Percentiles rank a stretch among this genome's conserved stretches.
These are phyloP conservation scores for Stagonosporopsis vannaccii DNA, from an alignment of 2,329 filamentous ascomycete genomes.

Conservation along the genomic window DNA sequence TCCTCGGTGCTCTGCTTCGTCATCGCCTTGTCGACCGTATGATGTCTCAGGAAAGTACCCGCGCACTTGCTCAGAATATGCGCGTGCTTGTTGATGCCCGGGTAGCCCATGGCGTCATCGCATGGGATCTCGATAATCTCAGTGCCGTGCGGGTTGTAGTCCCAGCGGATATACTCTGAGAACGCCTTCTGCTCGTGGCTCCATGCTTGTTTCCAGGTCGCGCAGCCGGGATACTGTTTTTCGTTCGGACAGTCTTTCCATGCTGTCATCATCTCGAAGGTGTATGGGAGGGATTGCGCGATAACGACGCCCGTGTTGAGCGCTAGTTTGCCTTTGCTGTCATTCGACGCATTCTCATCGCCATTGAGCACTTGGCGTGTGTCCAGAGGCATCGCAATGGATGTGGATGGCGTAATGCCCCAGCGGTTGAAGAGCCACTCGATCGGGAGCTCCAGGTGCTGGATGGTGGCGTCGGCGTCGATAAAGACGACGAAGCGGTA, in stretches of 20 bases:
- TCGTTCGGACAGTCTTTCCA: conserved; percentile 44
- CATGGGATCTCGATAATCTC: conserved; percentile 44
- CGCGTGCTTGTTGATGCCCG: conserved; percentile 23
- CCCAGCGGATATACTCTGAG: conserved; percentile 45
- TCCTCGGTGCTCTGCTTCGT: conserved; percentile 27
- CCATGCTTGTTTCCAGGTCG: conserved; percentile 37
- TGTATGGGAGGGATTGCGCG: conserved; percentile 41
- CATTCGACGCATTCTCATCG: conserved; percentile 38
- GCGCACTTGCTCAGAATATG: conserved; percentile 30
- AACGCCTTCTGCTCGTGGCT: conserved; percentile 47
- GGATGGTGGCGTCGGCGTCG: conserved; percentile 56
- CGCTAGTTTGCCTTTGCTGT: conserved; percentile 45
- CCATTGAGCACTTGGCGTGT: conserved; percentile 20
- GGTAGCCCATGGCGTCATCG: conserved; percentile 46
- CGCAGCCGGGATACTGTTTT: conserved; percentile 36
- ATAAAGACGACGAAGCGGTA: conserved; percentile 56
- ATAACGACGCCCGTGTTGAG: conserved; percentile 53
- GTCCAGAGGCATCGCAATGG: conserved; percentile 54
- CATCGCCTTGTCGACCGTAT: conserved; percentile 30
- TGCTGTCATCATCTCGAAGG: conserved; percentile 39
- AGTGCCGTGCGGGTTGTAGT: conserved; percentile 35
- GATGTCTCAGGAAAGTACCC: conserved; percentile 39
- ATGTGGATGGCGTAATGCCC: conserved; percentile 51
- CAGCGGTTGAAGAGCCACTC: conserved; percentile 60
- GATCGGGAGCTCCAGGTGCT: conserved; percentile 54